A percentile compares a stretch with the other conserved stretches of the same genome.
Conservation (phyloP, 2,329 filamentous ascomycete species). For the Bipolaris bicolor region DNA sequence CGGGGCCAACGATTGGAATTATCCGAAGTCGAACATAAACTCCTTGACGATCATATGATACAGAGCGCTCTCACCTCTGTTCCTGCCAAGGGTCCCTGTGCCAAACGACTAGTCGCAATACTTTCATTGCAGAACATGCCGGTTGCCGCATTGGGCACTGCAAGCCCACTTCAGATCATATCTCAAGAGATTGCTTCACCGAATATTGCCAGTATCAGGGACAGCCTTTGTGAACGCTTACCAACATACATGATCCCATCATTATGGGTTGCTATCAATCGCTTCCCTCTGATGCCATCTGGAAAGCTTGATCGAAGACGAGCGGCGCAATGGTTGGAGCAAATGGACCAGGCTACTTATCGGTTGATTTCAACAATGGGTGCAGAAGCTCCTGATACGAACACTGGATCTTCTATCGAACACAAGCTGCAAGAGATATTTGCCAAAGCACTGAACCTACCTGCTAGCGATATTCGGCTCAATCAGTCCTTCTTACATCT, state of each 20-base stretch:
- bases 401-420: slow-evolving; percentile 29
- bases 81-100: slow-evolving; percentile 36
- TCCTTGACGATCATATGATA: slow-evolving; percentile 37
- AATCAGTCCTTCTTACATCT: slow-evolving; percentile 45
- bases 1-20: slow-evolving; percentile 55
- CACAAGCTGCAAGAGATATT: slow-evolving; percentile 40
- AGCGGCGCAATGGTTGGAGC: slow-evolving; percentile 39
- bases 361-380: slow-evolving; percentile 35
- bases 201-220: slow-evolving; percentile 33
- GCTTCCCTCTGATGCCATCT: slow-evolving; percentile 42
- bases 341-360: slow-evolving; percentile 39
- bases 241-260: slow-evolving; percentile 46
- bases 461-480: slow-evolving; percentile 34
- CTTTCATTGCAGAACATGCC: slow-evolving; percentile 32
- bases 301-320: slow-evolving; percentile 42
- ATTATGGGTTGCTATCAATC: slow-evolving; percentile 36
- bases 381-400: slow-evolving; percentile 17
- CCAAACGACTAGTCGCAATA: slow-evolving; percentile 42
- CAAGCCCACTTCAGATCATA: slow-evolving; percentile 23
- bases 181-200: slow-evolving; percentile 31
- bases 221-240: slow-evolving; percentile 36
- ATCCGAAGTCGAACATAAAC: slow-evolving; percentile 55
- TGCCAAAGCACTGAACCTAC: slow-evolving; percentile 38
- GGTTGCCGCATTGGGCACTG: background rate
- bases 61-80: slow-evolving; percentile 41